Evolutionary conservation across 495 filamentous ascomycete genomes (phyloP).

Genomic region (Aspergillus incahuasiensis): DNA sequence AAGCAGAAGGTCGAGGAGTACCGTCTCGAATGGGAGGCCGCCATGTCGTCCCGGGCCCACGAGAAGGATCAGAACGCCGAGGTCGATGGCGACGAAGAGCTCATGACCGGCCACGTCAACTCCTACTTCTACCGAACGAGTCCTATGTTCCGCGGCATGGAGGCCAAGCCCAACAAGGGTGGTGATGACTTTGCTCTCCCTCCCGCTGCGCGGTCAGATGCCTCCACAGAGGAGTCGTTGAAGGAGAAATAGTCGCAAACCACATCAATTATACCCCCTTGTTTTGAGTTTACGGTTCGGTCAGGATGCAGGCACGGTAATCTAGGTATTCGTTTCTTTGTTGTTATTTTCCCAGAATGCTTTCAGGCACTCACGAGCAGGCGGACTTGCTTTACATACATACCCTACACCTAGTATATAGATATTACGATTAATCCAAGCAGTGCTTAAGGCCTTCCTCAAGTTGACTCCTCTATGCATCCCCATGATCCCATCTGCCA

Average conservation of each 20-base stretch:
- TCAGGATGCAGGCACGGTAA: neutral
- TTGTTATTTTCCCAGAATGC: too few species aligned
- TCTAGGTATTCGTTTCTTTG: slow-evolving; percentile 12
- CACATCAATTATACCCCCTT: slow-evolving; percentile 12
- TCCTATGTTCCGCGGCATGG: slow-evolving; percentile 46
- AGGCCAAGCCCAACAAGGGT: slow-evolving; percentile 31
- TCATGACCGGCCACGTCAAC: slow-evolving; percentile 44
- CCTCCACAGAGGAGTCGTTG: slow-evolving; percentile 12
- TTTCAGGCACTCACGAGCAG: neutral
- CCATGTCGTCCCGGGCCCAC: slow-evolving; percentile 41
- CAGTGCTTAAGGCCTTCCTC: neutral
- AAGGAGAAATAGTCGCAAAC: slow-evolving; percentile 16
- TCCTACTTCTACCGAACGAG: slow-evolving; percentile 48
- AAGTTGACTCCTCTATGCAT: neutral
- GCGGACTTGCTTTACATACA: slow-evolving; percentile 7
- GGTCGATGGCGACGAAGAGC: slow-evolving; percentile 37
- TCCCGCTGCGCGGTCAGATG: slow-evolving; percentile 34
- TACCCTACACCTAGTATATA: slow-evolving; percentile 6
- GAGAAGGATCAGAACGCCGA: slow-evolving; percentile 41
- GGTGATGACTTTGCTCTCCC: slow-evolving; percentile 38
- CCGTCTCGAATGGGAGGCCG: slow-evolving; percentile 59
- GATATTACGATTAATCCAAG: neutral
- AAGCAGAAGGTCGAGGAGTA: slow-evolving; percentile 76
- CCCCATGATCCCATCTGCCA: too few species aligned
- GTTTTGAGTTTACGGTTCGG: slow-evolving; percentile 1